phyloP scores from a whole-genome alignment of 2,329 filamentous ascomycete species.

The Beauveria asiatica region DNA sequence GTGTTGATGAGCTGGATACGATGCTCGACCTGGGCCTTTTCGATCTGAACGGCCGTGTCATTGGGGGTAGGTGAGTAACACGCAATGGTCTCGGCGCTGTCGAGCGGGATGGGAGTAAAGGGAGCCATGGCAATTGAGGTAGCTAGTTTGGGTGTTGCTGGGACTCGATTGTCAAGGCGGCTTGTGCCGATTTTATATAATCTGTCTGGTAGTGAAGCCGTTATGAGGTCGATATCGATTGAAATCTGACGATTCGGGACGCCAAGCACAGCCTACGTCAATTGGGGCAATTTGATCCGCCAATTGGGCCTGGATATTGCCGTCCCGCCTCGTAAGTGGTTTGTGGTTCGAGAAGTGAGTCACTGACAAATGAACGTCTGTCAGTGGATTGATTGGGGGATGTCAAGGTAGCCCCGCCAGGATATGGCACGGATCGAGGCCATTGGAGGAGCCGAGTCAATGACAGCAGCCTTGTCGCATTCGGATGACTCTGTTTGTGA shows the following conservation, averaged over 20 bases:
- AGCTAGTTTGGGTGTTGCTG: neutral
- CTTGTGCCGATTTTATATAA: neutral
- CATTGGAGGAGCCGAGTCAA: neutral
- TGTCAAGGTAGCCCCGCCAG: neutral
- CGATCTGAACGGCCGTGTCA: slow-evolving; percentile 12
- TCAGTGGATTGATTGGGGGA: neutral
- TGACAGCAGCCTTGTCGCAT: neutral
- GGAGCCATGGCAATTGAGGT: slow-evolving; percentile 1
- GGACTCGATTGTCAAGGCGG: neutral
- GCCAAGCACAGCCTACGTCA: neutral
- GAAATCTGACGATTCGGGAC: neutral
- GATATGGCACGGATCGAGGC: neutral
- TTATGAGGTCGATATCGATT: neutral
- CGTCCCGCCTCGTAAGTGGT: neutral
- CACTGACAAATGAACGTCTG: neutral
- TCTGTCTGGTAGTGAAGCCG: neutral
- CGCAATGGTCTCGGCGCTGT: slow-evolving; percentile 3
- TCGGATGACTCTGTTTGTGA: neutral
- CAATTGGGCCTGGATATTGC: neutral
- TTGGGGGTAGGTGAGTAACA: slow-evolving; percentile 7
- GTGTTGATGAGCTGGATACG: slow-evolving; percentile 26
- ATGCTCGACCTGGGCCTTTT: slow-evolving; percentile 24
- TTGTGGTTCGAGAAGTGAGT: slow-evolving; percentile 2
- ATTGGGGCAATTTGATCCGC: neutral
- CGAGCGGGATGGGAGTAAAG: slow-evolving; percentile 7